Base-by-base conservation (phyloP, 108 stramenopile genomes). In the Skeletonema costatum region DNA sequence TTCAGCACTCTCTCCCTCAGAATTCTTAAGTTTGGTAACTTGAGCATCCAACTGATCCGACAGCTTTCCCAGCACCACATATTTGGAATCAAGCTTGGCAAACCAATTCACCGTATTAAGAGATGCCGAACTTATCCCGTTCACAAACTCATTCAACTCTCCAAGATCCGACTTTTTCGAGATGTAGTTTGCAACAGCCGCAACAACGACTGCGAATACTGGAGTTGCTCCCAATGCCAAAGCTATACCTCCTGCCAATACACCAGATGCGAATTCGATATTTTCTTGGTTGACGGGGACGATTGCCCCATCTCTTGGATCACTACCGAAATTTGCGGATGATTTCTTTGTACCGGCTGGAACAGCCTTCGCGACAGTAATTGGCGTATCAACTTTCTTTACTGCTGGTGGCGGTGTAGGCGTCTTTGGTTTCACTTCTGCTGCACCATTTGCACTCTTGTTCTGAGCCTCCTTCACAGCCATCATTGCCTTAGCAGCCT, bases 231-330 rank as follows among this genome's bases (percentile, higher is more conserved):
- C 72, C 8, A 81, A 10, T 17, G 71, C 77, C 16, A 84, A 67
- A n/a, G 70, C 83, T 31, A 76, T 32, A 5, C 64, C 64, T 38
- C 75, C 83, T 38, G 70, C 83, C 12, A 84, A 12, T 17, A 84
- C 39, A 60, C 83, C 83, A 13, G 83, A 74, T 33, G 83, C 71
- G 74, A 84, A 84, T 61, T 84, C 80, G 35, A 84, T 76, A 44
- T 70, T 84, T 51, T 58, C 68, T 68, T 76, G 63, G 36, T 80
- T 80, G 75, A 84, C 68, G 75, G 83, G 83, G 31, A 84, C 77
- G 64, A 84, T 76, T 42, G 83, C 72, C 31, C 66, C 77, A 64
- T 29, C 41, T 31, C 17, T 36, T 2, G 66, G 38, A 17, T 68
- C 33, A 39, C 31, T 39, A 33, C 25, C 16, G 3, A 62, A n/a